Evolutionary conservation across 208 protist genomes (phyloP).

Genomic region (Angomonas ambiguus): DNA sequence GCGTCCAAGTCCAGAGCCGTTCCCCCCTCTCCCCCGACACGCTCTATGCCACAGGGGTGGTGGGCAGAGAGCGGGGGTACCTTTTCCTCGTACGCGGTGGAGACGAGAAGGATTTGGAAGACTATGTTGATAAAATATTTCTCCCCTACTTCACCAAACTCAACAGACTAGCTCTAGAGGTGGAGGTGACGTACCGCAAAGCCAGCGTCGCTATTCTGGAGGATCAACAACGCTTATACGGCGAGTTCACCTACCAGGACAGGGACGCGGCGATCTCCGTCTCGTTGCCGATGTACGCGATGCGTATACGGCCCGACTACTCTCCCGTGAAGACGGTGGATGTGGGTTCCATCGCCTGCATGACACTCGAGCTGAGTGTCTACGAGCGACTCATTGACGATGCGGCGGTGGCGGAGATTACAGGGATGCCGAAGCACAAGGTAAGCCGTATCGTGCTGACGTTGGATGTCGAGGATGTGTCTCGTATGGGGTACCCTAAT

Average conservation of each 20-base stretch:
- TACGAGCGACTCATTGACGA: slow-evolving; percentile 80
- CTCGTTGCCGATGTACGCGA: slow-evolving; percentile 73
- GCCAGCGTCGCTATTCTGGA: slow-evolving; percentile 41
- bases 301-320: slow-evolving; percentile 79
- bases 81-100: slow-evolving; percentile 59
- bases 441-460: slow-evolving; percentile 67
- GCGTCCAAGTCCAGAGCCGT: slow-evolving; percentile 37
- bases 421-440: slow-evolving; percentile 78
- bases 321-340: slow-evolving; percentile 83
- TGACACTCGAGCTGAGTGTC: slow-evolving; percentile 83
- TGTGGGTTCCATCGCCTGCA: slow-evolving; percentile 84
- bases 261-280: slow-evolving; percentile 76
- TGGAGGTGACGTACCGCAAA: slow-evolving; percentile 67
- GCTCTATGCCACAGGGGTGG: slow-evolving; percentile 68
- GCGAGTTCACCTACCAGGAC: slow-evolving; percentile 80
- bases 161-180: slow-evolving; percentile 53
- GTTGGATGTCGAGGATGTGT: slow-evolving; percentile 83
- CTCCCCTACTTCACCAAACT: slow-evolving; percentile 54
- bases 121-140: slow-evolving; percentile 60
- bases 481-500: slow-evolving; percentile 78
- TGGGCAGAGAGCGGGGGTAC: slow-evolving; percentile 74
- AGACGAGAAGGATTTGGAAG: slow-evolving; percentile 66
- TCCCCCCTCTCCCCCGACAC: slow-evolving; percentile 50
- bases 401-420: slow-evolving; percentile 62
- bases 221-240: slow-evolving; percentile 74